A percentile compares a stretch with the other conserved stretches of the same genome.
Evolutionary conservation across 2,329 filamentous ascomycete species (phyloP).

Genomic region (Rugonectria rugulosa): DNA sequence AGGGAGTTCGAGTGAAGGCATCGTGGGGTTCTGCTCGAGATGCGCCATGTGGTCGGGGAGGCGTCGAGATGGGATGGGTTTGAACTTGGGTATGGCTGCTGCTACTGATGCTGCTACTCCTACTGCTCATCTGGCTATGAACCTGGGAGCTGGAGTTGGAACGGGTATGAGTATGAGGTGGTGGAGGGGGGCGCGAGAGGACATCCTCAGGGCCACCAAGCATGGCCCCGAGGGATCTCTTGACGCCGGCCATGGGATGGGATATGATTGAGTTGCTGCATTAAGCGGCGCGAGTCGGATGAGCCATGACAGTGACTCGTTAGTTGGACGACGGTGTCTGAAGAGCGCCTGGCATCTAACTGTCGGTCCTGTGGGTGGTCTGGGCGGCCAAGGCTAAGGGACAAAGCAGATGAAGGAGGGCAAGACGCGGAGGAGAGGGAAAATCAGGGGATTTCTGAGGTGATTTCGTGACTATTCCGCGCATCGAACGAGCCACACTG

Average conservation of each 20-base stretch:
- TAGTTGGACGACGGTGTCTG: neutral
- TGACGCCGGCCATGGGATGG: slow-evolving; percentile 48
- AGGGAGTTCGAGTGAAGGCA: slow-evolving; percentile 37
- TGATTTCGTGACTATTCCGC: slow-evolving; percentile 5
- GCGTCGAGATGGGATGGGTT: slow-evolving; percentile 15
- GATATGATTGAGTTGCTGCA: slow-evolving; percentile 30
- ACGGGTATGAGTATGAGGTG: slow-evolving; percentile 9
- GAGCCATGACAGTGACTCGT: slow-evolving; percentile 25
- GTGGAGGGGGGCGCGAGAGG: slow-evolving; percentile 22
- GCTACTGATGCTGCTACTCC: slow-evolving; percentile 27
- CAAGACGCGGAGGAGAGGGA: slow-evolving; percentile 2
- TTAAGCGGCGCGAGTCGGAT: slow-evolving; percentile 23
- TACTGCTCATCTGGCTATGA: slow-evolving; percentile 24
- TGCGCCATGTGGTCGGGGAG: slow-evolving; percentile 13
- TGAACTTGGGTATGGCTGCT: slow-evolving; percentile 26
- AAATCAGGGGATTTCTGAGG: neutral
- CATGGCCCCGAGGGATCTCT: slow-evolving; percentile 48
- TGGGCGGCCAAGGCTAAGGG: slow-evolving; percentile 1
- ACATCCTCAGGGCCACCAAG: slow-evolving; percentile 40
- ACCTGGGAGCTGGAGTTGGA: slow-evolving; percentile 22
- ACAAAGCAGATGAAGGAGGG: neutral
- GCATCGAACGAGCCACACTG: slow-evolving; percentile 1
- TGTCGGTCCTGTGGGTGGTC: slow-evolving; percentile 1
- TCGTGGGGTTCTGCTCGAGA: slow-evolving; percentile 29
- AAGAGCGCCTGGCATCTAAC: neutral